A percentile compares a stretch with the other conserved stretches of the same genome.
These are phyloP conservation scores for Coniferiporia weirii DNA, from an alignment of 1,284 basidiomycete genomes.

Conservation along the genomic window DNA sequence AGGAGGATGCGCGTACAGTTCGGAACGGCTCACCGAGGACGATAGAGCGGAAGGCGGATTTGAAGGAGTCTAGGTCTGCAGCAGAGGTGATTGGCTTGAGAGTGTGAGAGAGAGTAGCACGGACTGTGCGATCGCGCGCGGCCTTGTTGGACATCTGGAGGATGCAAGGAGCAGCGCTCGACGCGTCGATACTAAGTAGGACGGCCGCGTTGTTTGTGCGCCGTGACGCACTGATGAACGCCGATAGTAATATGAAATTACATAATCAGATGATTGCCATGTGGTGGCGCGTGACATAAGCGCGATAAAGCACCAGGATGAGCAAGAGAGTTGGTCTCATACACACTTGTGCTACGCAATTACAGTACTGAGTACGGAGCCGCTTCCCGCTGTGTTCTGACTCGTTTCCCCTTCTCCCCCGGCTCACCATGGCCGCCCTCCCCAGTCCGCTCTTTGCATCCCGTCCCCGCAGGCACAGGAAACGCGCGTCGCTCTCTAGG, in stretches of 20 bases:
- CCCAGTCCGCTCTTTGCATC: slow-evolving; percentile 6
- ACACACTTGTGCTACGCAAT: not conserved
- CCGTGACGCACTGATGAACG: too few species aligned
- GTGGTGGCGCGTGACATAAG: too few species aligned
- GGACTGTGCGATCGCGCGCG: not conserved
- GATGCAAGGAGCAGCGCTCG: too few species aligned
- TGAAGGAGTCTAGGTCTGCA: not conserved
- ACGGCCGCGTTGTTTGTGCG: too few species aligned
- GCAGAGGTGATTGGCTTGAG: not conserved
- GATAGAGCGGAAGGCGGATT: not conserved
- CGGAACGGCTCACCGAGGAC: not conserved
- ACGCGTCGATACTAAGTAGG: too few species aligned
- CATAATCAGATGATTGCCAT: too few species aligned
- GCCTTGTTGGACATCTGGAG: too few species aligned
- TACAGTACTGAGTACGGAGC: not conserved
- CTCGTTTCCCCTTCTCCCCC: not conserved
- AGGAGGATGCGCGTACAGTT: not conserved
- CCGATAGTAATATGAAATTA: too few species aligned
- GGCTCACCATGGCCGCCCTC: not conserved
- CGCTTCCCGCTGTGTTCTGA: not conserved
- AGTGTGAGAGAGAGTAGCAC: not conserved
- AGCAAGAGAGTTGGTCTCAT: not conserved
- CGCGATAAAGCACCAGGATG: not conserved
- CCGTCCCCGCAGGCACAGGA: slow-evolving; percentile 35
- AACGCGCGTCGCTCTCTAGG: slow-evolving; percentile 49